phyloP scores from a whole-genome alignment of 2,329 filamentous ascomycete genomes.

The Diaporthe citrichinensis region DNA sequence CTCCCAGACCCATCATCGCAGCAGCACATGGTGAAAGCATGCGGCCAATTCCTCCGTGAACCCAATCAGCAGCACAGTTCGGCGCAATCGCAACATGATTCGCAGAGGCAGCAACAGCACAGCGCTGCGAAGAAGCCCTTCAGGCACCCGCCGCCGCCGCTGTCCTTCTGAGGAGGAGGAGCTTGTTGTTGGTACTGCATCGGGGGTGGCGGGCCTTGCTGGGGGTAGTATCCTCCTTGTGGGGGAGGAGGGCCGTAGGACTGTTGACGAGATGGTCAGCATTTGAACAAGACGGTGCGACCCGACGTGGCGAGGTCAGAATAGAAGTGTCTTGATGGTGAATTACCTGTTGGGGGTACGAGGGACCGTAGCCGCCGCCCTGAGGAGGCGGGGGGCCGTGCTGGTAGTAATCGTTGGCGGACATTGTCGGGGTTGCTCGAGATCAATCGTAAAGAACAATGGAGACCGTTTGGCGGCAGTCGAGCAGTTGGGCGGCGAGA shows the following conservation, averaged over 20 bases:
- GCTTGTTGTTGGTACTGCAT: conserved; percentile 63
- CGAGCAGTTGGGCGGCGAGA: conserved; percentile 34
- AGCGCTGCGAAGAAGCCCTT: conserved; percentile 61
- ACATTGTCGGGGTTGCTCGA: conserved; percentile 48
- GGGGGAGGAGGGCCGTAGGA: conserved; percentile 53
- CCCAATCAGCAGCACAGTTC: conserved; percentile 57
- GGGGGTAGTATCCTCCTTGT: conserved; percentile 48
- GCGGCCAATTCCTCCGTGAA: not conserved
- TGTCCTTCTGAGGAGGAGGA: conserved; percentile 50
- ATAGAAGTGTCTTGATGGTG: conserved; percentile 22
- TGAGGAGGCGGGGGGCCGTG: conserved; percentile 50
- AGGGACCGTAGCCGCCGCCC: conserved; percentile 52
- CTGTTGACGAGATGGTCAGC: conserved; percentile 45
- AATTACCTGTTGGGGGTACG: conserved; percentile 59
- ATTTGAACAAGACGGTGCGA: not conserved
- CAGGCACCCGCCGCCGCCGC: conserved; percentile 57
- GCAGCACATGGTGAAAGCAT: not conserved
- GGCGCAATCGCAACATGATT: conserved; percentile 65
- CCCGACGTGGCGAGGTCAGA: conserved; percentile 1
- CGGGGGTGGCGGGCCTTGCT: conserved; percentile 60
- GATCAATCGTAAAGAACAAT: not conserved
- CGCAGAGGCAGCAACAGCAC: conserved; percentile 65
- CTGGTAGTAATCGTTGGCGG: conserved; percentile 54
- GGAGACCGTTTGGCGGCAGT: not conserved
- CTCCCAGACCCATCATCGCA: not conserved